Evolutionary conservation across 1,284 basidiomycete species (phyloP).

Genomic region (Cryptococcus floricola): DNA sequence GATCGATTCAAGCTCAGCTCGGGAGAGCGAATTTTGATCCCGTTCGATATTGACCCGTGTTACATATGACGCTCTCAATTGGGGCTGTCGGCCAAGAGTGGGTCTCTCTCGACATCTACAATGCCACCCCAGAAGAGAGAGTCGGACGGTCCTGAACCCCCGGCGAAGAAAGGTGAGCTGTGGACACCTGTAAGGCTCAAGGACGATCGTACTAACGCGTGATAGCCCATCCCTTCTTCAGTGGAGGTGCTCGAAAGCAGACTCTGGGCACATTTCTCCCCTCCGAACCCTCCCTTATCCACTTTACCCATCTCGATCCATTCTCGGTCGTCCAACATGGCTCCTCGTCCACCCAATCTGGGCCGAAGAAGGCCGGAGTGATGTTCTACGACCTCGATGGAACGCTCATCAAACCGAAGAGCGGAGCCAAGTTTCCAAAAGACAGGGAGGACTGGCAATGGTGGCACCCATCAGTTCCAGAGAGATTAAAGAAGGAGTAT

Average conservation of each 20-base stretch:
- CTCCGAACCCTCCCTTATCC: slow-evolving; percentile 36
- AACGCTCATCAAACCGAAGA: slow-evolving; percentile 67
- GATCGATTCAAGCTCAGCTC: no score
- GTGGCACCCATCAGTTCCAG: slow-evolving; percentile 68
- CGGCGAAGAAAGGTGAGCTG: slow-evolving; percentile 19
- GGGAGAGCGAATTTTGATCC: slow-evolving; percentile 1
- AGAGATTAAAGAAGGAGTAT: slow-evolving; percentile 60
- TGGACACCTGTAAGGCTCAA: background rate
- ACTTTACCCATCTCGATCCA: slow-evolving; percentile 42
- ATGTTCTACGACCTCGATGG: slow-evolving; percentile 85
- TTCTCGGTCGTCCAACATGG: slow-evolving; percentile 13
- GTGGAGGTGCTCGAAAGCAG: slow-evolving; percentile 11
- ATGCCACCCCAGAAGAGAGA: slow-evolving; percentile 13
- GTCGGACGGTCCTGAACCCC: slow-evolving; percentile 4
- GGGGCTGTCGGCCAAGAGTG: background rate
- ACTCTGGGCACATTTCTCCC: slow-evolving; percentile 18
- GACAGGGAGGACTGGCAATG: slow-evolving; percentile 63
- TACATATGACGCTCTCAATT: background rate
- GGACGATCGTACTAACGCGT: background rate
- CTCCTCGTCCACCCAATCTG: slow-evolving; percentile 4
- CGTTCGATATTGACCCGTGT: slow-evolving; percentile 2
- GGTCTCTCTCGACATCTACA: background rate
- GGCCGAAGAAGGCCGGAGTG: slow-evolving; percentile 52
- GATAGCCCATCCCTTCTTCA: slow-evolving; percentile 35
- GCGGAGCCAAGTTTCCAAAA: slow-evolving; percentile 53